A percentile compares a stretch with the other conserved stretches of the same genome.
phyloP scores from a whole-genome alignment of 2,329 filamentous ascomycete genomes.

The Colletotrichum acutatum region DNA sequence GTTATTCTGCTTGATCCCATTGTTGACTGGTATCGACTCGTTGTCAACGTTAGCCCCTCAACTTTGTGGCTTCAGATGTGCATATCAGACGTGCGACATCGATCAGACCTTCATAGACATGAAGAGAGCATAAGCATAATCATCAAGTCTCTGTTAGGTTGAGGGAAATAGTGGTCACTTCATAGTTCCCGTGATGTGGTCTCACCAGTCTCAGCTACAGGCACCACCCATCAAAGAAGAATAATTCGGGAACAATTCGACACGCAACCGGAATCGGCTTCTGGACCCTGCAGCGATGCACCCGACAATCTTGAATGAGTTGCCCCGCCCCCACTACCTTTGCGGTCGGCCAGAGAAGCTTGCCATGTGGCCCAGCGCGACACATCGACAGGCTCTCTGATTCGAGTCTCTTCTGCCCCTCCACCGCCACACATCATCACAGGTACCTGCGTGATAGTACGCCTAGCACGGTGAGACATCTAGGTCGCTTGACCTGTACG shows the following conservation, averaged over 20 bases:
- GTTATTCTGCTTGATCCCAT: background rate
- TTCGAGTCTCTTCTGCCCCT: background rate
- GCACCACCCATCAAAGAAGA: background rate
- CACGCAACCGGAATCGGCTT: slow-evolving; percentile 9
- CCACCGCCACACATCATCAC: background rate
- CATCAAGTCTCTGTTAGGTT: too few relatives aligned
- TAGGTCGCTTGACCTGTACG: background rate
- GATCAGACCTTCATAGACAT: background rate
- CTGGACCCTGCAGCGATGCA: slow-evolving; percentile 25
- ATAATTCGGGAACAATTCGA: background rate
- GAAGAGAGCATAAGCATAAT: background rate
- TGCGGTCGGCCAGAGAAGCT: slow-evolving; percentile 21
- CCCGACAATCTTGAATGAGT: background rate
- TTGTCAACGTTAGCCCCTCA: background rate
- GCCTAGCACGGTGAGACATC: background rate
- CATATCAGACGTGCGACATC: background rate
- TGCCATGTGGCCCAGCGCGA: slow-evolving; percentile 31
- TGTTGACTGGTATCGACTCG: background rate
- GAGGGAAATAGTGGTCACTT: background rate
- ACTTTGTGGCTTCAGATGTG: background rate
- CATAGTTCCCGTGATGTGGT: background rate
- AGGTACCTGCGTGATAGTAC: background rate
- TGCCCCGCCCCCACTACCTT: slow-evolving; percentile 7
- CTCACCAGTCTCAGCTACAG: background rate
- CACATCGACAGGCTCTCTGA: slow-evolving; percentile 19